phyloP scores from a whole-genome alignment of 2,329 filamentous ascomycete species.

The Clonostachys chloroleuca region DNA sequence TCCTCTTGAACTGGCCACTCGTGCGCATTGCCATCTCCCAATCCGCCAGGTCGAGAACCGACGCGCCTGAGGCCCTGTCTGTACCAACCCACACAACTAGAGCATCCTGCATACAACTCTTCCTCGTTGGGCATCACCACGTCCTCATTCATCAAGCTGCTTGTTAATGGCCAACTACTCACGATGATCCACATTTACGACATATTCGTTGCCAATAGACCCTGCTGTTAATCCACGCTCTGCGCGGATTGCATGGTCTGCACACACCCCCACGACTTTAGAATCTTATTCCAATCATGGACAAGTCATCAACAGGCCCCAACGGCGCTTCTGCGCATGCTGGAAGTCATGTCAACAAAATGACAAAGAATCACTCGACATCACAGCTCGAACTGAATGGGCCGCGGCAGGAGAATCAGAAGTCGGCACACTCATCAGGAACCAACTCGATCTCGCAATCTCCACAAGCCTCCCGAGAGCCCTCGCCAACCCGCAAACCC shows the following conservation, averaged over 20 bases:
- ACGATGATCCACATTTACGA: conserved; percentile 24
- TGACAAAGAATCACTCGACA: conserved; percentile 8
- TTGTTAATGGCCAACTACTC: conserved; percentile 22
- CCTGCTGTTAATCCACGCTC: conserved; percentile 17
- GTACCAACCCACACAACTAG: too few relatives aligned
- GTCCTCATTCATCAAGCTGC: conserved; percentile 10
- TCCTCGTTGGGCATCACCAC: conserved; percentile 5
- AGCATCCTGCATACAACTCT: too few relatives aligned
- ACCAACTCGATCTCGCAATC: conserved; percentile 28
- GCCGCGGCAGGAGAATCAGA: conserved; percentile 12
- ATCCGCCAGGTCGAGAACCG: too few relatives aligned
- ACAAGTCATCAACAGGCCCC: conserved; percentile 21
- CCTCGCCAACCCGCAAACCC: conserved; percentile 38
- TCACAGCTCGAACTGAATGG: conserved; percentile 3
- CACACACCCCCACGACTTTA: conserved; percentile 16
- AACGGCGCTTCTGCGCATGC: conserved; percentile 13
- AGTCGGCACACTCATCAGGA: conserved; percentile 27
- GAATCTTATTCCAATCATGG: conserved; percentile 19
- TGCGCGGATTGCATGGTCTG: conserved; percentile 23
- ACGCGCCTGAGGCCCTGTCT: too few relatives aligned
- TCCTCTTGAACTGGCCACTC: too few relatives aligned
- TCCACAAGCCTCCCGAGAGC: conserved; percentile 35
- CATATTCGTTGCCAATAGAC: conserved; percentile 16
- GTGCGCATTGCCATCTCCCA: too few relatives aligned
- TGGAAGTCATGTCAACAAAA: conserved; percentile 1